Percentiles rank a stretch among this genome's conserved stretches.
phyloP scores from a whole-genome alignment of 2,329 filamentous ascomycete species.

The Colletotrichum sp. region DNA sequence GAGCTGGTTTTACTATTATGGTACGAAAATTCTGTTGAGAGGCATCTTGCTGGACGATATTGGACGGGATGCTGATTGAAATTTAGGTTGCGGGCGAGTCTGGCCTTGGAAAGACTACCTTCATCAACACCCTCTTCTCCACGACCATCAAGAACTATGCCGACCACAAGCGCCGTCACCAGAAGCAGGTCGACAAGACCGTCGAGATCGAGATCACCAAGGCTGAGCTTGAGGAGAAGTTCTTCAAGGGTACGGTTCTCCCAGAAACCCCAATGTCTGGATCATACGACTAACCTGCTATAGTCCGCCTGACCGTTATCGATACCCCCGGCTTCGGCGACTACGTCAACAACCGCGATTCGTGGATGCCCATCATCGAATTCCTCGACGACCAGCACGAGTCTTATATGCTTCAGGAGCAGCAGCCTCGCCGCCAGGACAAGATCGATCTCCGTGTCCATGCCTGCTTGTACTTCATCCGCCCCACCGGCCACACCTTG shows the following conservation, averaged over 20 bases:
- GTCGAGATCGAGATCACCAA: conserved; percentile 99
- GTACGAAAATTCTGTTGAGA: conserved; percentile 54
- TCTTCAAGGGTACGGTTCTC: conserved; percentile 87
- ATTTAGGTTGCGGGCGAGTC: conserved; percentile 94
- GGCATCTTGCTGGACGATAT: neutral
- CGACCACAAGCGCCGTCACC: conserved; percentile 98
- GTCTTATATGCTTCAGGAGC: conserved; percentile 99
- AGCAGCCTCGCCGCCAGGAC: conserved; percentile 95
- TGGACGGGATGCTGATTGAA: neutral
- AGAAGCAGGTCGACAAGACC: conserved; percentile 99
- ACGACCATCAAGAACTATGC: conserved; percentile 99
- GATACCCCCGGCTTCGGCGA: conserved; percentile 99
- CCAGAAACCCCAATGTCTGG: neutral
- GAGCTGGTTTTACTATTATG: conserved; percentile 99
- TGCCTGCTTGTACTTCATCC: conserved; percentile 98
- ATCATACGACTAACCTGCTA: conserved; percentile 20
- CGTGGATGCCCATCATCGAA: conserved; percentile 99
- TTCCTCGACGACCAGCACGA: conserved; percentile 99
- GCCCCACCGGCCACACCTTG: conserved; percentile 95
- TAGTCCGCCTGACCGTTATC: conserved; percentile 97
- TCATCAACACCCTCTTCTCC: conserved; percentile 99
- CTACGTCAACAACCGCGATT: conserved; percentile 99
- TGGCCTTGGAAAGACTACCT: conserved; percentile 97
- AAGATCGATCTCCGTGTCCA: conserved; percentile 99
- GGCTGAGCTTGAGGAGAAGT: conserved; percentile 99